A percentile compares a stretch with the other conserved stretches of the same genome.
Conservation (phyloP, 441 rosid species). For the Croton setiger region DNA sequence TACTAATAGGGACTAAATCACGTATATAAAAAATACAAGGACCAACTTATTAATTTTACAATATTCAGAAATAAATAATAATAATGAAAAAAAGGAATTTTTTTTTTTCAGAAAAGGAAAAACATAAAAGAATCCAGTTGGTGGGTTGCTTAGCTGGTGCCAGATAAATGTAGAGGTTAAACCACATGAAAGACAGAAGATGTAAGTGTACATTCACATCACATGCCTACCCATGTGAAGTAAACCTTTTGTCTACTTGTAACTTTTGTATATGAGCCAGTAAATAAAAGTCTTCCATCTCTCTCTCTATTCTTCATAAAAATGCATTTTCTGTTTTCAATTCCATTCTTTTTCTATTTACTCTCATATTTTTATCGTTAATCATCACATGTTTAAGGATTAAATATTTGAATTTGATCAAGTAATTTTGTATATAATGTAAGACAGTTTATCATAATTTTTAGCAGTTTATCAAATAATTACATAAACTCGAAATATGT, state of each 20-base stretch:
- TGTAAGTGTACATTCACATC: slow-evolving; percentile 47
- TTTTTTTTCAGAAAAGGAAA: background rate
- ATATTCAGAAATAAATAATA: no score
- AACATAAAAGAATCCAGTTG: slow-evolving; percentile 16
- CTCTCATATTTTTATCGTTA: no score
- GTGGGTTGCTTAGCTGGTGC: slow-evolving; percentile 55
- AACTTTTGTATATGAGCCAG: slow-evolving; percentile 19
- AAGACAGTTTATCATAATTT: no score
- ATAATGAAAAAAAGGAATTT: background rate
- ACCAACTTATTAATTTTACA: no score
- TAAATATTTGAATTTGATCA: no score
- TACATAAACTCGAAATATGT: no score
- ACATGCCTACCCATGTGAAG: slow-evolving; percentile 57
- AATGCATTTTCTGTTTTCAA: background rate
- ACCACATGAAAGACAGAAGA: slow-evolving; percentile 59
- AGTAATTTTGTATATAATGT: no score
- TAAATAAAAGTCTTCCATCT: background rate
- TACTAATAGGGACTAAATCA: no score
- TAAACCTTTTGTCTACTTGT: slow-evolving; percentile 33
- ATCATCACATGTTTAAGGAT: no score
- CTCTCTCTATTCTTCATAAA: background rate
- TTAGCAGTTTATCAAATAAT: no score
- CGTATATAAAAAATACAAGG: no score
- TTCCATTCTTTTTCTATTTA: no score
- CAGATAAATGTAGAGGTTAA: slow-evolving; percentile 57